A percentile compares a stretch with the other conserved stretches of the same genome.
Conservation (phyloP, 164 flowering plant genomes). For the Paratinospora sagittata region DNA sequence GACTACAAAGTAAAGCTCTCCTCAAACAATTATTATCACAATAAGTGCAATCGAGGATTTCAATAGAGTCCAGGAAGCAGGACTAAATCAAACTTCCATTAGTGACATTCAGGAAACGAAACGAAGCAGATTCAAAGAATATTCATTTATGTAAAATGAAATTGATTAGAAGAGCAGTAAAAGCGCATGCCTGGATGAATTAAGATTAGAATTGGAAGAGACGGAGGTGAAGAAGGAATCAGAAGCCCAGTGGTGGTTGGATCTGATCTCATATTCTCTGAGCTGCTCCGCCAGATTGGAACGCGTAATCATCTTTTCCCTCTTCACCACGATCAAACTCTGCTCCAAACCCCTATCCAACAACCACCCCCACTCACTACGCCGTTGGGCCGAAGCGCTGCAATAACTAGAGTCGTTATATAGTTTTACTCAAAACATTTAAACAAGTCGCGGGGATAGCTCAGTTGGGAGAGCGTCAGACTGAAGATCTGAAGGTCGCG, state of each 20-base stretch:
- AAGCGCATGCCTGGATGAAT: constrained; percentile 22
- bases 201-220: constrained; percentile 27
- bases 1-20: no score
- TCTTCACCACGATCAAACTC: not conserved
- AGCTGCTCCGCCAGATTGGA: constrained; percentile 88
- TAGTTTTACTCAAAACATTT: no score
- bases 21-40: not conserved
- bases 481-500: constrained; percentile 93
- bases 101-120: no score
- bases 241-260: constrained; percentile 89
- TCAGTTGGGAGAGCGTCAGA: constrained; percentile 88
- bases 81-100: no score
- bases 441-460: constrained; percentile 85
- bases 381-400: no score
- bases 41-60: not conserved
- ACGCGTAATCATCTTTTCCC: constrained; percentile 69
- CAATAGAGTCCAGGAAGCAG: no score
- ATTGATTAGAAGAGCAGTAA: no score
- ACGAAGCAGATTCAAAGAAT: no score
- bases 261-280: constrained; percentile 85
- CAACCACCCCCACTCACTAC: no score
- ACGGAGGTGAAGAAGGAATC: constrained; percentile 79
- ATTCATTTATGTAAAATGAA: no score
- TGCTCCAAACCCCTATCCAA: not conserved
- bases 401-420: no score